These are phyloP conservation scores for Lignosus rhinocerotis DNA, from an alignment of 1,284 basidiomycete genomes.

Conservation along the genomic window DNA sequence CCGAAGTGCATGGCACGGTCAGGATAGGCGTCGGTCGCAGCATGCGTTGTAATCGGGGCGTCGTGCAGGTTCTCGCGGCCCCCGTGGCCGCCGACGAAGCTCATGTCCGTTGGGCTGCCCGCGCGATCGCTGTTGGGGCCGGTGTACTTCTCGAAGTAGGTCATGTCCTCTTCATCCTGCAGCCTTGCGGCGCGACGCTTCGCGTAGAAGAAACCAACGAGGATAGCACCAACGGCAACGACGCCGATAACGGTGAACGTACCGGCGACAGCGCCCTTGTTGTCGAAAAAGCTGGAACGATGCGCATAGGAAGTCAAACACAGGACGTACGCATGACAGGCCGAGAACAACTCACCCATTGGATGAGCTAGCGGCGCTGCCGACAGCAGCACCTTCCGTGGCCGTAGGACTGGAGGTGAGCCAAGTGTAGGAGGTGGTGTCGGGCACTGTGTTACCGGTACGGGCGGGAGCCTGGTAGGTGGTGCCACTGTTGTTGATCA, in stretches of 20 bases:
- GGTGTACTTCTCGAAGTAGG: constrained; percentile 36
- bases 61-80: constrained; percentile 24
- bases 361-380: constrained; percentile 12
- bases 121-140: constrained; percentile 8
- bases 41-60: constrained; percentile 26
- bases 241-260: constrained; percentile 34
- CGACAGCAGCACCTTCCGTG: constrained; percentile 9
- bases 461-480: constrained; percentile 3
- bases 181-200: constrained; percentile 29
- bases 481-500: neutral
- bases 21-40: constrained; percentile 32
- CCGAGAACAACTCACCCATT: constrained; percentile 24
- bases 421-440: constrained; percentile 16
- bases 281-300: constrained; percentile 33
- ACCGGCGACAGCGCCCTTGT: constrained; percentile 35
- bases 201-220: constrained; percentile 18
- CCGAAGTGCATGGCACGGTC: constrained; percentile 37
- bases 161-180: constrained; percentile 31
- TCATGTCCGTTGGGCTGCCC: constrained; percentile 8
- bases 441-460: neutral
- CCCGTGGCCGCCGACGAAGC: constrained; percentile 15
- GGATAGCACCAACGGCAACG: constrained; percentile 23
- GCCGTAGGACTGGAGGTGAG: constrained; percentile 2
- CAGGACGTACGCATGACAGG: neutral
- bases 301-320: neutral